Conservation (phyloP, 805 yeast genomes). For the Metschnikowia peoriensis region DNA sequence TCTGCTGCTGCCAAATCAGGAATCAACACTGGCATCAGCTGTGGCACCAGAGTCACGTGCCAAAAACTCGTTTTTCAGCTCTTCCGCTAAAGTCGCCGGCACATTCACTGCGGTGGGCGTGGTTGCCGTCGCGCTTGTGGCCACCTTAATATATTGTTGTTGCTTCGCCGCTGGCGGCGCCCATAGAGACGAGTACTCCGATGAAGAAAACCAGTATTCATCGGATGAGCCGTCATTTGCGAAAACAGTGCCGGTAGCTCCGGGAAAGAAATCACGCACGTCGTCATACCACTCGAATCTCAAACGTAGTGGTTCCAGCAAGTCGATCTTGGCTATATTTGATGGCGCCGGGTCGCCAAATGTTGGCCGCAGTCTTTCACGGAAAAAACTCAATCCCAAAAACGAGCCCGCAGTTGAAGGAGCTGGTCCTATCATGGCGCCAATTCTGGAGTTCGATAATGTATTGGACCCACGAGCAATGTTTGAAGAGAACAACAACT, state of each 20-base stretch:
- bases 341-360: slow-evolving; percentile 17
- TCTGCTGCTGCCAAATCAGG: slow-evolving; percentile 6
- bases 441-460: slow-evolving; percentile 26
- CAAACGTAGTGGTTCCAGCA: slow-evolving; percentile 35
- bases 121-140: slow-evolving; percentile 46
- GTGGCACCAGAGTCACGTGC: not conserved
- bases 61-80: slow-evolving; percentile 52
- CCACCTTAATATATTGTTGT: slow-evolving; percentile 43
- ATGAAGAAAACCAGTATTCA: slow-evolving; percentile 39
- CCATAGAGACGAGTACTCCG: slow-evolving; percentile 29
- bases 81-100: slow-evolving; percentile 80
- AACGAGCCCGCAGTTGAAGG: slow-evolving; percentile 13
- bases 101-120: slow-evolving; percentile 79
- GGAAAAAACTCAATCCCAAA: slow-evolving; percentile 27
- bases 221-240: slow-evolving; percentile 29
- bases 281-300: slow-evolving; percentile 16
- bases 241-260: slow-evolving; percentile 19
- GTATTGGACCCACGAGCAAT: slow-evolving; percentile 18
- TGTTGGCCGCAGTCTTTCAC: slow-evolving; percentile 28
- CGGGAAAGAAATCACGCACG: slow-evolving; percentile 11
- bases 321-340: slow-evolving; percentile 32
- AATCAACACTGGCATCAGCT: slow-evolving; percentile 2
- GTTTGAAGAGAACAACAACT: slow-evolving; percentile 15
- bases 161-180: slow-evolving; percentile 20
- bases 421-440: slow-evolving; percentile 29